Base-by-base conservation (phyloP, 139 green algal species). In the Raphidocelis subcapitata region DNA sequence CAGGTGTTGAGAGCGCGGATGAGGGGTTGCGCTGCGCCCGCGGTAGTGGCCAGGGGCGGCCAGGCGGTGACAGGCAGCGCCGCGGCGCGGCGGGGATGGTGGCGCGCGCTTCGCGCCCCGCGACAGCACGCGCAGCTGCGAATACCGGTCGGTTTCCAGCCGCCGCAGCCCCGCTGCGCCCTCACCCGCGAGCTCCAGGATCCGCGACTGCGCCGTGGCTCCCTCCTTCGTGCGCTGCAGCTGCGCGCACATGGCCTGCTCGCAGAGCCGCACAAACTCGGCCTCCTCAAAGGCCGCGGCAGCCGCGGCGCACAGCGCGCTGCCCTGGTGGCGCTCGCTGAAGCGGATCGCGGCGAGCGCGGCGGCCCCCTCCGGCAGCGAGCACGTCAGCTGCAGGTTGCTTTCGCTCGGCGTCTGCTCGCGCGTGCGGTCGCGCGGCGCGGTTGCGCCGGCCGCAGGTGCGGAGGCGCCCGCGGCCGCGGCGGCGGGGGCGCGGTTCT, bases 141-240 rank as follows among this genome's bases (percentile, higher is more conserved):
- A n/a, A n/a, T n/a, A n/a, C n/a, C n/a, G n/a, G n/a, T n/a, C n/a
- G n/a, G n/a, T n/a, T n/a, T n/a, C n/a, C n/a, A n/a, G n/a, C n/a
- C n/a, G n/a, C n/a, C n/a, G n/a, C n/a, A n/a, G n/a, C n/a, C n/a
- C n/a, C n/a, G n/a, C n/a, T n/a, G n/a, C n/a, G n/a, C n/a, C 10
- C 79, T 1, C 28, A 88, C 84, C 87, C 75, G 91, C 91, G 4
- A 96, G 85, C 84, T 96, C 91, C 16, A 83, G 62, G 20, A 96
- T 94, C 33, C 89, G 81, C 16, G 84, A 91, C 51, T 92, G 78
- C 15, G 89, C 84, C 3, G 91, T 96, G 18, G 91, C 90, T 1
- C 91, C 91, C 37, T 96, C 88, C 66, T 86, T 91, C 14, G 88
- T 95, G 28, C 91, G 85, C 69, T 90, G 84, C 76, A 96, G 84